Percentiles rank a stretch among this genome's conserved stretches.
Evolutionary conservation across 2,329 filamentous ascomycete genomes (phyloP).

Genomic region (Dactylellina parvicollis): DNA sequence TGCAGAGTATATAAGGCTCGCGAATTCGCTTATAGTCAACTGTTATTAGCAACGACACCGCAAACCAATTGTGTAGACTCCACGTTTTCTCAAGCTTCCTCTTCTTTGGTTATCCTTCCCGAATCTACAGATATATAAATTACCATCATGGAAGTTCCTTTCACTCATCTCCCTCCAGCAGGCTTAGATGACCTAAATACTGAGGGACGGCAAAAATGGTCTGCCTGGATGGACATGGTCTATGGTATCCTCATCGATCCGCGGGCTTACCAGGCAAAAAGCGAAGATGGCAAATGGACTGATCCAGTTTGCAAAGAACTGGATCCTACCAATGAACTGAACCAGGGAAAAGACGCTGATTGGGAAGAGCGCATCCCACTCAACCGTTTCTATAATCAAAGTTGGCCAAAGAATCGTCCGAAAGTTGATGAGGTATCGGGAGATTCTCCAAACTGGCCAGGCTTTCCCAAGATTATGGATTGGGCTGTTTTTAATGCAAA

Average conservation of each 20-base stretch:
- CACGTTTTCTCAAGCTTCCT: too few species aligned
- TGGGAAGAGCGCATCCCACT: background rate
- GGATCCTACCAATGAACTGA: slow-evolving; percentile 8
- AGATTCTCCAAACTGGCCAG: background rate
- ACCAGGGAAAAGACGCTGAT: background rate
- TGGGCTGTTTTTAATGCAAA: slow-evolving; percentile 4
- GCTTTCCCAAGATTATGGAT: slow-evolving; percentile 22
- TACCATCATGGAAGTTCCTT: background rate
- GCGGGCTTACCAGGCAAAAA: background rate
- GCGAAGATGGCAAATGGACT: background rate
- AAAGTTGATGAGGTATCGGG: background rate
- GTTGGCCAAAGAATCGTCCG: background rate
- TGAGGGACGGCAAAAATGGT: slow-evolving; percentile 9
- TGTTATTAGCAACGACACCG: too few species aligned
- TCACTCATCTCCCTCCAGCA: slow-evolving; percentile 8
- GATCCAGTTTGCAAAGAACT: background rate
- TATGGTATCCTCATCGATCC: slow-evolving; percentile 11
- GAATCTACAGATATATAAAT: too few species aligned
- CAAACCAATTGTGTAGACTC: too few species aligned
- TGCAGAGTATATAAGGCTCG: too few species aligned
- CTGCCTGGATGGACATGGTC: slow-evolving; percentile 23
- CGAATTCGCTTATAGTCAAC: too few species aligned
- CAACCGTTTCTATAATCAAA: slow-evolving; percentile 17
- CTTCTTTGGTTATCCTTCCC: too few species aligned
- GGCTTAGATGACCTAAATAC: slow-evolving; percentile 7